These are phyloP conservation scores for Trametes pubescens DNA, from an alignment of 1,284 basidiomycete genomes.

Conservation along the genomic window DNA sequence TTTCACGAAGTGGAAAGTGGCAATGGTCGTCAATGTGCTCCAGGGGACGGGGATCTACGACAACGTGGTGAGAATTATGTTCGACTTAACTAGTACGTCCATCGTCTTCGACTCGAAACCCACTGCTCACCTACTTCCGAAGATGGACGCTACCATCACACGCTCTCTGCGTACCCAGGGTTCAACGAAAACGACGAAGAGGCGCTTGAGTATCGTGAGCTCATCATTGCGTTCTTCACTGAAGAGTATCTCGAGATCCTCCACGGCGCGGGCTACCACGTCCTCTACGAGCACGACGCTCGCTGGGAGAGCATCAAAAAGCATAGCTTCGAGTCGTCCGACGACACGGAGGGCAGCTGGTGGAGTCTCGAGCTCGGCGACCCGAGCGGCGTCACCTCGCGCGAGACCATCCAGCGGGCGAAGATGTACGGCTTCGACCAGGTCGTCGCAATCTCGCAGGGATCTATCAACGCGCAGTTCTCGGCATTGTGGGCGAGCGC, in stretches of 20 bases:
- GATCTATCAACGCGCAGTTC: slow-evolving; percentile 42
- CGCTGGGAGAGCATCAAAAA: slow-evolving; percentile 31
- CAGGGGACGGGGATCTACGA: slow-evolving; percentile 35
- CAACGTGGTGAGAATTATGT: slow-evolving; percentile 33
- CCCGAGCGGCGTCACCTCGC: slow-evolving; percentile 26
- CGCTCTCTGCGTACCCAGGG: slow-evolving; percentile 37
- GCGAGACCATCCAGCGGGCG: slow-evolving; percentile 38
- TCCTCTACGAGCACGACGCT: slow-evolving; percentile 39
- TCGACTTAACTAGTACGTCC: slow-evolving; percentile 40
- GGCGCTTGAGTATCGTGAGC: slow-evolving; percentile 30
- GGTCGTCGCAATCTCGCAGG: slow-evolving; percentile 43
- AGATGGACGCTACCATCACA: slow-evolving; percentile 41
- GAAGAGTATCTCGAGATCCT: slow-evolving; percentile 42
- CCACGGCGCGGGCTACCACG: slow-evolving; percentile 37
- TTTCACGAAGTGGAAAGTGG: slow-evolving; percentile 42
- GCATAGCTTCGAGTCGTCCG: slow-evolving; percentile 16
- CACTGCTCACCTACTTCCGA: neutral
- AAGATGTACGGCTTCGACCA: slow-evolving; percentile 44
- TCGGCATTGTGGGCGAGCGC: slow-evolving; percentile 30
- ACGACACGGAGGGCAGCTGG: slow-evolving; percentile 23
- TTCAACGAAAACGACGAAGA: slow-evolving; percentile 35
- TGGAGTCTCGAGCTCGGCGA: slow-evolving; percentile 24
- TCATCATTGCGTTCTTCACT: slow-evolving; percentile 40
- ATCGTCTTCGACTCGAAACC: neutral
- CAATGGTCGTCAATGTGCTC: slow-evolving; percentile 41